These are phyloP conservation scores for Vicia sativa DNA, from an alignment of 306 rosid genomes.

Conservation along the genomic window DNA sequence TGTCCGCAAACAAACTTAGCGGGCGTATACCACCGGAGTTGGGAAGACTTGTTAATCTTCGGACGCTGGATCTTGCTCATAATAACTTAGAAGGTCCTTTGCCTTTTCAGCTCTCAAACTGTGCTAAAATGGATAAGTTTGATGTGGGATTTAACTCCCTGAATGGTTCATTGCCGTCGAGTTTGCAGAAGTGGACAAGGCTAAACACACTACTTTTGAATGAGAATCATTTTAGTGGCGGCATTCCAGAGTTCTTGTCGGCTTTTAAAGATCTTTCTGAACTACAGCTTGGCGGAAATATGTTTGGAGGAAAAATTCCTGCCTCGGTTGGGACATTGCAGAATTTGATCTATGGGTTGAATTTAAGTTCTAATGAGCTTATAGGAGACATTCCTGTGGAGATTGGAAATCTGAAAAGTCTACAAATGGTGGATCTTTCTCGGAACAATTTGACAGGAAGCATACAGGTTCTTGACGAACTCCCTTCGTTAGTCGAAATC, in stretches of 20 bases:
- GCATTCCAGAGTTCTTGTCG: conserved; percentile 58
- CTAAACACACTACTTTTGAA: conserved; percentile 55
- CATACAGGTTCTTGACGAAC: conserved; percentile 47
- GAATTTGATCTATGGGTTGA: conserved; percentile 54
- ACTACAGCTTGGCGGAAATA: conserved; percentile 80
- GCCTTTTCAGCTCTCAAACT: conserved; percentile 64
- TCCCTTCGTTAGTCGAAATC: conserved; percentile 50
- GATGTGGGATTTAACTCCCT: conserved; percentile 74
- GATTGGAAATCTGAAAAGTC: conserved; percentile 43
- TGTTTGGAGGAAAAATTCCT: conserved; percentile 74
- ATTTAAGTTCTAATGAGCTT: conserved; percentile 76
- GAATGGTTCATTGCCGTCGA: conserved; percentile 67
- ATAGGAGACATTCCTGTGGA: conserved; percentile 66
- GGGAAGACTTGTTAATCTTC: conserved; percentile 61
- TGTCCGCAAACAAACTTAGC: conserved; percentile 56
- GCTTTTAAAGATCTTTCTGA: conserved; percentile 50
- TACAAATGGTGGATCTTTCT: conserved; percentile 65
- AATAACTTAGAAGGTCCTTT: conserved; percentile 71
- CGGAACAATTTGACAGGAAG: conserved; percentile 76
- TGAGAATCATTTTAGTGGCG: conserved; percentile 67
- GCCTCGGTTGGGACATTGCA: conserved; percentile 59
- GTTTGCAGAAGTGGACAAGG: conserved; percentile 59
- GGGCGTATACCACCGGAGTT: conserved; percentile 67
- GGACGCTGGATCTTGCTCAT: conserved; percentile 55
- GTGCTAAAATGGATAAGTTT: conserved; percentile 52